phyloP scores from a whole-genome alignment of 805 yeast species.

The Candida fluviatilis region DNA sequence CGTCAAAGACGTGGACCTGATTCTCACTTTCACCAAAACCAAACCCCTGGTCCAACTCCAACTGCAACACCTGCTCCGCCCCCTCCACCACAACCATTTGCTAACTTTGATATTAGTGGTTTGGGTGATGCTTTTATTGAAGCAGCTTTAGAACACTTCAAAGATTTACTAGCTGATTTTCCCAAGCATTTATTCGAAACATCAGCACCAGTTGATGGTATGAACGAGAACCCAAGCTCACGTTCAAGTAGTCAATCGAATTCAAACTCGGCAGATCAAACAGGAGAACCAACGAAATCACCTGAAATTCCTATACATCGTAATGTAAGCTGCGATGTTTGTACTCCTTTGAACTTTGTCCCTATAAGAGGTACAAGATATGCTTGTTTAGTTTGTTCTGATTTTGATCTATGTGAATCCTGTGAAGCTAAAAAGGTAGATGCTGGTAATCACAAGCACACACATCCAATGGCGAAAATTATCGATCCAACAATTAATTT shows the following conservation, averaged over 20 bases:
- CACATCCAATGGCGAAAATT: constrained; percentile 31
- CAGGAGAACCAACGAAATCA: background rate
- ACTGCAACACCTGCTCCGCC: background rate
- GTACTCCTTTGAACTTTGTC: constrained; percentile 22
- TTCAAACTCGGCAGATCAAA: background rate
- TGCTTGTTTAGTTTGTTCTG: constrained; percentile 48
- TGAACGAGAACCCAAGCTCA: constrained; percentile 2
- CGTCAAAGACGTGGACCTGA: background rate
- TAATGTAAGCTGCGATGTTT: constrained; percentile 31
- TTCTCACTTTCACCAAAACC: too few relatives aligned
- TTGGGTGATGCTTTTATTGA: constrained; percentile 24
- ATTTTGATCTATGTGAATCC: constrained; percentile 49
- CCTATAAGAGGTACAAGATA: constrained; percentile 47
- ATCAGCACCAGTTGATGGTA: constrained; percentile 4
- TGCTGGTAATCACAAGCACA: constrained; percentile 15
- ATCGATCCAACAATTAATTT: constrained; percentile 10
- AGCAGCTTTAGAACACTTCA: constrained; percentile 26
- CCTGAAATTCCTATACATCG: constrained; percentile 15
- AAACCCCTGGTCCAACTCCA: background rate
- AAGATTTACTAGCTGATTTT: constrained; percentile 11
- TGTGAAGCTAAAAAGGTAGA: constrained; percentile 21
- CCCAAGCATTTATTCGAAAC: constrained; percentile 1
- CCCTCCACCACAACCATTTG: background rate
- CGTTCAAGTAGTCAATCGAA: background rate
- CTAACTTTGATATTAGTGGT: constrained; percentile 19